A percentile compares a stretch with the other conserved stretches of the same genome.
Conservation (phyloP, 441 rosid species). For the Mallotus japonicus region DNA sequence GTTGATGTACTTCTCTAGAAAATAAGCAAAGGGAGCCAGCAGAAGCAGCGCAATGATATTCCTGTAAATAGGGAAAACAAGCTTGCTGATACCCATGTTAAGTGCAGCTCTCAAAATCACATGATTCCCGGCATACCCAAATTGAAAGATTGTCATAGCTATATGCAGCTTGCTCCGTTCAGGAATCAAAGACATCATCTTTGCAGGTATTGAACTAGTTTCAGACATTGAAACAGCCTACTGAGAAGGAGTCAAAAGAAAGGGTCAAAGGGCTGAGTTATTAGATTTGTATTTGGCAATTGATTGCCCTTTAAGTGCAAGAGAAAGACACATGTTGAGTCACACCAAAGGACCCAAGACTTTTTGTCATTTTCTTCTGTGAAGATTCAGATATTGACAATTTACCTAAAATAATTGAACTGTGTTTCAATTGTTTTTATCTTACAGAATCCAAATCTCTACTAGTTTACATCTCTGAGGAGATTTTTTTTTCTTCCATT, state of each 20-base stretch:
- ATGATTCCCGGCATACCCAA: slow-evolving; percentile 81
- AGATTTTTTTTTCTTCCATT: no score
- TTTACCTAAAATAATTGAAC: no score
- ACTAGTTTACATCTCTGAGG: no score
- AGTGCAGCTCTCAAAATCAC: slow-evolving; percentile 77
- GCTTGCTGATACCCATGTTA: slow-evolving; percentile 87
- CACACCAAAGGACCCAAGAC: no score
- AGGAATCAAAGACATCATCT: slow-evolving; percentile 37
- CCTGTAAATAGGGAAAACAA: slow-evolving; percentile 82
- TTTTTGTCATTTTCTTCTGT: no score
- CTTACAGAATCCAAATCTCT: no score
- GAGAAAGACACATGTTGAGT: background rate
- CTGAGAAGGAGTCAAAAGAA: background rate
- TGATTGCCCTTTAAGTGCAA: background rate
- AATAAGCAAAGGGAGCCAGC: slow-evolving; percentile 71
- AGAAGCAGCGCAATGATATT: slow-evolving; percentile 68
- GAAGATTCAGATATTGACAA: no score
- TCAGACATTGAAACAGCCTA: slow-evolving; percentile 32
- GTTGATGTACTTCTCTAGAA: slow-evolving; percentile 63
- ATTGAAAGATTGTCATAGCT: slow-evolving; percentile 73
- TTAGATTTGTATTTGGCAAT: background rate
- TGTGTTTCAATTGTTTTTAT: no score
- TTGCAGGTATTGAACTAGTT: slow-evolving; percentile 14
- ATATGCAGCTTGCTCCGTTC: slow-evolving; percentile 65
- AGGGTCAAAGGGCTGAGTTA: background rate